A percentile compares a stretch with the other conserved stretches of the same genome.
Conservation (phyloP, 2,329 filamentous ascomycete genomes). For the Monilinia vaccinii-corymbosi region DNA sequence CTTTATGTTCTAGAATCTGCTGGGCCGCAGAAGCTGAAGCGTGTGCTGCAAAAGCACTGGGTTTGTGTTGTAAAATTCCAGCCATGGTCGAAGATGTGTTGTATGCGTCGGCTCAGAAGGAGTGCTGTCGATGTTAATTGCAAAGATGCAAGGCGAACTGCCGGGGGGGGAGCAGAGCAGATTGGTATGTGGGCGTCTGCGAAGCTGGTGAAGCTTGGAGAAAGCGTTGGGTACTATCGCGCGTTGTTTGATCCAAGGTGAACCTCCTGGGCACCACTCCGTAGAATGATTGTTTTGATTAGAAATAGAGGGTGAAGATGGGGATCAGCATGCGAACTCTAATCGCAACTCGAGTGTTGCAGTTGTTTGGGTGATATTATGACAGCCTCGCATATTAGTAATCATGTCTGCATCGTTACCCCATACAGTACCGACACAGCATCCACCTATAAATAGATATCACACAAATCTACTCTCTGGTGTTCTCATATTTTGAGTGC, state of each 20-base stretch:
- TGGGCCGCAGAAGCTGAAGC: conserved; percentile 13
- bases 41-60: conserved; percentile 8
- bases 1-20: conserved; percentile 47
- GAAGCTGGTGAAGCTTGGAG: background rate
- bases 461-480: too few relatives aligned
- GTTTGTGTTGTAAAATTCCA: conserved; percentile 4
- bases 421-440: too few relatives aligned
- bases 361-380: background rate
- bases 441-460: too few relatives aligned
- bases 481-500: too few relatives aligned
- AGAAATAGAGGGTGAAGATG: background rate
- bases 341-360: background rate
- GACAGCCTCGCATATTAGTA: conserved; percentile 6
- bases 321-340: background rate
- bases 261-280: background rate
- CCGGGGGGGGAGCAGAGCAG: background rate
- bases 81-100: background rate
- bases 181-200: background rate
- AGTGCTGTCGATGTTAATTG: background rate
- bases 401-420: too few relatives aligned
- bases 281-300: background rate
- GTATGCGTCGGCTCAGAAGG: background rate
- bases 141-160: background rate
- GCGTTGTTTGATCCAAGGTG: background rate
- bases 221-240: background rate